Percentiles rank a stretch among this genome's conserved stretches.
These are phyloP conservation scores for Fomitopsis serialis DNA, from an alignment of 768 basidiomycete genomes.

Conservation along the genomic window DNA sequence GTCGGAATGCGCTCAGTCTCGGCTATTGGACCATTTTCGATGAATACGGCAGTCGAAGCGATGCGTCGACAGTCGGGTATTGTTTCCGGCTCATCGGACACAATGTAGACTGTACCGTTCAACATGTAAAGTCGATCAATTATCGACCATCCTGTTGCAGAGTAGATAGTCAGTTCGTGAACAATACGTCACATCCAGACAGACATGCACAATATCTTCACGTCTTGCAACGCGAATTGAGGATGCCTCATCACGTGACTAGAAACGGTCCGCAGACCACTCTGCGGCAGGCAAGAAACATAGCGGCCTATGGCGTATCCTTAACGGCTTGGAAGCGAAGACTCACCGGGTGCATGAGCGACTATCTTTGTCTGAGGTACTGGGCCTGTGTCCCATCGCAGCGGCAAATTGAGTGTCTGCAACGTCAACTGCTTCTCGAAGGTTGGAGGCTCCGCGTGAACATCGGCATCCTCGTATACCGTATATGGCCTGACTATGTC, in stretches of 20 bases:
- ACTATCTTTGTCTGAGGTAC: constrained; percentile 63
- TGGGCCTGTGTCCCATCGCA: constrained; percentile 22
- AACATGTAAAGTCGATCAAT: constrained; percentile 78
- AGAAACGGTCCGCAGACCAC: no score
- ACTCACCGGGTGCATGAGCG: constrained; percentile 44
- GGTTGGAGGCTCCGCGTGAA: constrained; percentile 7
- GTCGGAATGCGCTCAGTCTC: constrained; percentile 62
- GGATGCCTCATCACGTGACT: background rate
- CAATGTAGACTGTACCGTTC: constrained; percentile 80
- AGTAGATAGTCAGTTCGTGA: background rate
- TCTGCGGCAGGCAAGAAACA: no score
- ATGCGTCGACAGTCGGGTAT: constrained; percentile 66
- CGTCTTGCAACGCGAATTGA: no score
- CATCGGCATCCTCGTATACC: constrained; percentile 6
- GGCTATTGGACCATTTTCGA: constrained; percentile 52
- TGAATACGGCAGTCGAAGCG: constrained; percentile 60
- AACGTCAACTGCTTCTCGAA: constrained; percentile 22
- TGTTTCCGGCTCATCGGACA: constrained; percentile 62
- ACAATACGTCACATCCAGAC: background rate
- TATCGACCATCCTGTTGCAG: constrained; percentile 75
- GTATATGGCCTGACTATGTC: constrained; percentile 8
- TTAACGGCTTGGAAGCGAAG: no score
- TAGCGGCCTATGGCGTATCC: no score
- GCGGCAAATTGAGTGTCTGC: constrained; percentile 16
- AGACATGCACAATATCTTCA: no score